Evolutionary conservation across 2,329 filamentous ascomycete species (phyloP).

Genomic region (Raffaelea arxii): DNA sequence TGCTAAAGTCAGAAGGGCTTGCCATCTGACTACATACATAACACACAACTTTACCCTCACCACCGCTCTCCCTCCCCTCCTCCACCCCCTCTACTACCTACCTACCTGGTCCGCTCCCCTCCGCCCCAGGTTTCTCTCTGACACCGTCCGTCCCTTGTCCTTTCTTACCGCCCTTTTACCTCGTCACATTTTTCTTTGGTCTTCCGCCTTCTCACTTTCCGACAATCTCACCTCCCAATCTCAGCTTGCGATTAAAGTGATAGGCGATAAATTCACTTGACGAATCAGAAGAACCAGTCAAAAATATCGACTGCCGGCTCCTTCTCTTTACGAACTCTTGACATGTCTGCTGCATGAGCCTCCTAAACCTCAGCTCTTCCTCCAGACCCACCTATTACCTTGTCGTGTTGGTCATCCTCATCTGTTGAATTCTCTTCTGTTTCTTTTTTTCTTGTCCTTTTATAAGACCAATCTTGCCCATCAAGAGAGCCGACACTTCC

Average conservation of each 20-base stretch:
- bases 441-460: too few species aligned
- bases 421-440: not conserved
- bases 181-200: not conserved
- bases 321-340: constrained; percentile 6
- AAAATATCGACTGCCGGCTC: not conserved
- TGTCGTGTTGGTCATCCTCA: not conserved
- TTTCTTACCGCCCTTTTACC: not conserved
- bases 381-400: not conserved
- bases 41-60: not conserved
- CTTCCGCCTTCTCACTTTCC: not conserved
- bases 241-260: not conserved
- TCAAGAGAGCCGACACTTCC: not conserved
- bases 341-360: constrained; percentile 5
- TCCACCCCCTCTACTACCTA: not conserved
- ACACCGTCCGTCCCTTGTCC: not conserved
- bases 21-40: not conserved
- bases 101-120: not conserved
- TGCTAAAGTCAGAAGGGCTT: not conserved
- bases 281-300: not conserved
- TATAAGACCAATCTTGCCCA: too few species aligned
- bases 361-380: not conserved
- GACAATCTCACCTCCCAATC: not conserved
- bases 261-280: not conserved
- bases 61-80: not conserved
- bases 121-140: not conserved